Evolutionary conservation across 23 red algal species (phyloP), one percentile per base, ranked within the genome.

Genomic region (Gracilariopsis chorda): DNA sequence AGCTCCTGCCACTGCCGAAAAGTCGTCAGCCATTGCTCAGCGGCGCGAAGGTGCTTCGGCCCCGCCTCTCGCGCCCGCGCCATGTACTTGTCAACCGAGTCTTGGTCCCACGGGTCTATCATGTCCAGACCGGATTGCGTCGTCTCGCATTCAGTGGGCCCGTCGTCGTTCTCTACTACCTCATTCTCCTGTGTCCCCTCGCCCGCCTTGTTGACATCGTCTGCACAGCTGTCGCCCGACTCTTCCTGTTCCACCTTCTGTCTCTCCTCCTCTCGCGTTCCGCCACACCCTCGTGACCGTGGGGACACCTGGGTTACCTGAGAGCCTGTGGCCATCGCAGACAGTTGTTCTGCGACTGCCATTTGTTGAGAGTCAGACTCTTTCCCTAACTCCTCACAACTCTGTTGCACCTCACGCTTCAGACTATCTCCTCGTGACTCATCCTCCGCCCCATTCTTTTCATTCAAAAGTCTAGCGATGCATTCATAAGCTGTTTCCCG

Each of bases 61-160:
- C 94, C 94, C 30, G 94, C 94, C 55, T 80, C 86, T 48, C 51
- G 77, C 16, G 94, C 94, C 45, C 47, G 67, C 17, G 56, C 67
- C 86, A 96, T 91, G 72, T 96, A 96, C 27, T 9, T 28, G 17
- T 84, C 77, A 40, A 96, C 87, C 16, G 80, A 78, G 29, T 91
- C 72, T 13, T 67, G 25, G 43, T 51, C 52, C 93, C 78, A 77
- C 40, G 35, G 37, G 23, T 56, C 42, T 49, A 57, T 34, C 19
- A 41, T 45, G 17, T 60, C 69, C n/a, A 17, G 11, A 8, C 47
- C 79, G 7, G 65, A 14, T 48, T 28, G 20, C 67, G 36, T 17
- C 59, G 64, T 39, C 4, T 25, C 6, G 23, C 49, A 37, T 19
- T 14, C 67, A 3, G 81, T 78, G 42, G 21, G 56, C 2, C 41